Conservation (phyloP, 305 asterid genomes). For the Ajuga reptans region DNA sequence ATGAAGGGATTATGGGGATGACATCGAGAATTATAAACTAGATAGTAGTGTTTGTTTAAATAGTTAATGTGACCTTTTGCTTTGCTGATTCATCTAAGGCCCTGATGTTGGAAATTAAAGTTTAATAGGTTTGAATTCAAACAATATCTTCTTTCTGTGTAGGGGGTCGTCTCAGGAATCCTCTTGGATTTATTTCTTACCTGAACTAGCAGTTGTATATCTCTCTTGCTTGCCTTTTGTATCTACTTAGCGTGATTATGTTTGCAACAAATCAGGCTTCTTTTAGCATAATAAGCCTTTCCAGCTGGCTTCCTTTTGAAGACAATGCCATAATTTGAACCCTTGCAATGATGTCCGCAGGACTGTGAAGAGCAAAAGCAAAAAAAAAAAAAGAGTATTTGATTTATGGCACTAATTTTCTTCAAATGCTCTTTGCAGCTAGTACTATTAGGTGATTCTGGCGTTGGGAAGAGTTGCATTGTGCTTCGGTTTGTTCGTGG, state of each 20-base stretch:
- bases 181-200: not conserved
- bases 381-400: not conserved
- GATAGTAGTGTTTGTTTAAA: not conserved
- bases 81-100: not conserved
- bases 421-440: conserved; percentile 42
- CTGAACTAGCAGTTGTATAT: not conserved
- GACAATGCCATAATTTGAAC: not conserved
- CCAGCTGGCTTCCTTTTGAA: not conserved
- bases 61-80: not conserved
- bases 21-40: not conserved
- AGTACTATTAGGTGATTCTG: conserved; percentile 93
- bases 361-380: not conserved
- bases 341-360: not conserved
- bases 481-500: conserved; percentile 99
- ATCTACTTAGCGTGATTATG: not conserved
- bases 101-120: not conserved
- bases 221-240: not conserved
- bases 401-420: conserved; percentile 10
- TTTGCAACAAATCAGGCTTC: not conserved
- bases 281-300: not conserved
- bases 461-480: conserved; percentile 97
- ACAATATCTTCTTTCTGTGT: not conserved
- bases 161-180: not conserved
- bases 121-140: not conserved
- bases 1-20: not conserved